Base-by-base conservation (phyloP, 805 yeast species). In the Teunomyces pallodes region DNA sequence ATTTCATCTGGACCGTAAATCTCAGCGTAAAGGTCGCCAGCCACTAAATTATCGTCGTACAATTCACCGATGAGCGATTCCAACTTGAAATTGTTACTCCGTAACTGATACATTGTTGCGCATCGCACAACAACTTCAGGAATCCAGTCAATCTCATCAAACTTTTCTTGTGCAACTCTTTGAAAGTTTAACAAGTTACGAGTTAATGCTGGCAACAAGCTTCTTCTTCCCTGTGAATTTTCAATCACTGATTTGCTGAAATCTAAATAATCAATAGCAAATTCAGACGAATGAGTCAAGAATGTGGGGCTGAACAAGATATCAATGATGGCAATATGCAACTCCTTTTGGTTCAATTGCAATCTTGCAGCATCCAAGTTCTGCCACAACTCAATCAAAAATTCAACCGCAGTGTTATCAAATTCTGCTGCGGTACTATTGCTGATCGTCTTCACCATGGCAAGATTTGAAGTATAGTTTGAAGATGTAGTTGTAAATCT, bases 121-220 rank as follows among this genome's bases (percentile, higher is more conserved):
- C 76, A 66, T 4, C 69, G 62, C 0, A 79, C 72, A 45, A 87
- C 57, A 0, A 84, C 48, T 8, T 70, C 65, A 4, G 76, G 70
- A 0, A 87, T 50, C 87, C 91, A 86, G 0, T 49, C 27, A 0
- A 74, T 58, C 2, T 60, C 55, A 29, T 76, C 77, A 52, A 82
- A 79, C 2, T 52, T 51, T 0, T 50, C 54, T 0, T 61, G 49
- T 45, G 66, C 54, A 0, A 53, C 48, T 1, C 63, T 40, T 55
- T 82, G 82, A 54, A 72, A 83, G 4, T 61, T 54, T 5, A 75
- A 69, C 3, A 90, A 54, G 5, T 69, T 59, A 26, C 62, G 62
- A 8, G 86, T 72, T 9, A 90, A 60, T 0, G 74, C 56, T 0
- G 96, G 91, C 20, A 89, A 64, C 6, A 90, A 66, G 2, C 86